These are phyloP conservation scores for Circinella minor DNA, from an alignment of 371 early-diverging fungal species.

Conservation along the genomic window DNA sequence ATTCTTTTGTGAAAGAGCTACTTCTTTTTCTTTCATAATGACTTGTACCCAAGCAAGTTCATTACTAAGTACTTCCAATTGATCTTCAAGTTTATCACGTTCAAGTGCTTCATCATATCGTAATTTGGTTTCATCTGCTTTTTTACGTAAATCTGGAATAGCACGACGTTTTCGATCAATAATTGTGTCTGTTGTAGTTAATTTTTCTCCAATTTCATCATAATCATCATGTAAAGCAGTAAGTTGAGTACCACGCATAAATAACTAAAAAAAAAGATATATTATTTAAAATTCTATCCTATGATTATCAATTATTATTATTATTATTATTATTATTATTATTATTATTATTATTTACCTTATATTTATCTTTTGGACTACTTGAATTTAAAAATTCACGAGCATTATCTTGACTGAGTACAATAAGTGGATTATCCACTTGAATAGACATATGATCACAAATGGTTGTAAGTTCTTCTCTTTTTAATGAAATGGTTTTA, in stretches of 20 bases:
- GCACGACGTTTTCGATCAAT: slow-evolving; percentile 61
- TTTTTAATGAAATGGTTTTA: slow-evolving; percentile 69
- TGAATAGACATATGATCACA: slow-evolving; percentile 90
- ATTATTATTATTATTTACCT: slow-evolving; percentile 30
- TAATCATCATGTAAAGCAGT: slow-evolving; percentile 79
- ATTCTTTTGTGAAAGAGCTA: slow-evolving; percentile 31
- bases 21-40: slow-evolving; percentile 41
- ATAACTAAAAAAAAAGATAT: slow-evolving; percentile 57
- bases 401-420: slow-evolving; percentile 94
- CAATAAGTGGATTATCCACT: slow-evolving; percentile 91
- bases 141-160: slow-evolving; percentile 67
- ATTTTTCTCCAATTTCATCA: slow-evolving; percentile 64
- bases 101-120: slow-evolving; percentile 68
- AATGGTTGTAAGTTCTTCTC: slow-evolving; percentile 83
- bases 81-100: slow-evolving; percentile 64
- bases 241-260: slow-evolving; percentile 87
- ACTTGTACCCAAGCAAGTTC: slow-evolving; percentile 83
- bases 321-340: background rate
- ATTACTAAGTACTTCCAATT: slow-evolving; percentile 64
- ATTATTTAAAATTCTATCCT: background rate
- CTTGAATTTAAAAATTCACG: slow-evolving; percentile 86
- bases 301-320: background rate
- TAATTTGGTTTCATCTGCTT: slow-evolving; percentile 64
- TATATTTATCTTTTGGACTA: slow-evolving; percentile 85
- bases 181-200: slow-evolving; percentile 61